Base-by-base conservation (phyloP, 805 yeast genomes). In the Teunomyces atbi region DNA sequence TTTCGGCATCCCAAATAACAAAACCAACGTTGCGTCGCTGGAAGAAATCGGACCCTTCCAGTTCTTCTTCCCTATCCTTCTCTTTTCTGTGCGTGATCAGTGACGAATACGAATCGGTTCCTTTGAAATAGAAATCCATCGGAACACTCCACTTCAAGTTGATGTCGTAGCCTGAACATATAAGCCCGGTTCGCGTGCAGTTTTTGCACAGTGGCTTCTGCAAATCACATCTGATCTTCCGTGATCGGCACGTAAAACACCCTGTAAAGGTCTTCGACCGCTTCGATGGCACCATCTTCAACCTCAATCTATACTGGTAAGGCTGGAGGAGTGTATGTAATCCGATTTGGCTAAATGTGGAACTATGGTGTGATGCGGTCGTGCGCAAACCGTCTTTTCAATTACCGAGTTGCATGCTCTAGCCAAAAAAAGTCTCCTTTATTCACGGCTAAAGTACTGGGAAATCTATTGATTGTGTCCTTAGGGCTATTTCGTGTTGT, bases 161-260 rank as follows among this genome's bases (percentile, higher is more conserved):
- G 46, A 90, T 84, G 49, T 81, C 87, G 58, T 89, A 90, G 0
- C 96, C 97, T 23, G 84, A 89, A 58, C 97, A 90, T 3, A 71
- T 68, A 21, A 86, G 61, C 0, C 84, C 82, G 0, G 88, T 76
- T 56, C 81, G 83, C 34, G 71, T 70, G 62, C 97, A 90, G 47
- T 86, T 75, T n/a, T 64, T 60, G 64, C 97, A 90, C 11, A 67
- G 60, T 0, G 97, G 97, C 52, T 75, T 77, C 12, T 74, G 69
- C 46, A 86, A 69, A 60, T 89, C 96, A 64, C 97, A 90, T 47
- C 86, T 82, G 41, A 89, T 83, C 62, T 89, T 86, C 38, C 96
- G 65, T 12, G 83, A 70, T 37, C 96, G 74, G 58, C 97, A 89
- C 0, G 96, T 87, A 72, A 88, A 88, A 60, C 97, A 90, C 1